These are phyloP conservation scores for Vachellia collinsii DNA, from an alignment of 306 rosid genomes.

Conservation along the genomic window DNA sequence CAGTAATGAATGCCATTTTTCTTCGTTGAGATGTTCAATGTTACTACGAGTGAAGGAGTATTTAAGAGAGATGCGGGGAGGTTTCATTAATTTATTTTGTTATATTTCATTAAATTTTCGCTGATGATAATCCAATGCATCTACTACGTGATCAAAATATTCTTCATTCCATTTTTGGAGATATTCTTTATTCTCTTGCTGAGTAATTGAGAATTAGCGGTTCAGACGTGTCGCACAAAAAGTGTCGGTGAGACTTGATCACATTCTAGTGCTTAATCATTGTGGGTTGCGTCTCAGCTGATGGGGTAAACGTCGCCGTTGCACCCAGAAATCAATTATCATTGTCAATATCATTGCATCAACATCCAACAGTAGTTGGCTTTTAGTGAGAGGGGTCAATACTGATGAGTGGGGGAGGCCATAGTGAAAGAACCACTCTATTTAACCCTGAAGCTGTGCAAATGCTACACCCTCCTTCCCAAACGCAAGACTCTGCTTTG, in stretches of 20 bases:
- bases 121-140: neutral
- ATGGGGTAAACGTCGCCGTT: neutral
- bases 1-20: neutral
- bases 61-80: neutral
- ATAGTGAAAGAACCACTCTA: neutral
- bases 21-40: neutral
- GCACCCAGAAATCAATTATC: neutral
- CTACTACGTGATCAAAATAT: neutral
- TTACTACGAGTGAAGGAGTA: too few species aligned
- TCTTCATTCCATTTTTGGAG: too few species aligned
- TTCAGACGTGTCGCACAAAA: neutral
- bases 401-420: too few species aligned
- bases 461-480: too few species aligned
- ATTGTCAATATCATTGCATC: neutral
- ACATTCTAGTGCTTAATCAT: too few species aligned
- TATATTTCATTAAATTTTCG: neutral
- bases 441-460: too few species aligned
- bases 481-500: too few species aligned
- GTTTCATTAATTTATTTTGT: neutral
- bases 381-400: too few species aligned
- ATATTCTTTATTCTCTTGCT: neutral
- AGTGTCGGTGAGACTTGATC: constrained; percentile 36
- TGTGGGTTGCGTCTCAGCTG: neutral
- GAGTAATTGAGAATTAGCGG: neutral
- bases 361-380: neutral